Conservation (phyloP, 2,329 filamentous ascomycete genomes). For the Fusarium sp. region DNA sequence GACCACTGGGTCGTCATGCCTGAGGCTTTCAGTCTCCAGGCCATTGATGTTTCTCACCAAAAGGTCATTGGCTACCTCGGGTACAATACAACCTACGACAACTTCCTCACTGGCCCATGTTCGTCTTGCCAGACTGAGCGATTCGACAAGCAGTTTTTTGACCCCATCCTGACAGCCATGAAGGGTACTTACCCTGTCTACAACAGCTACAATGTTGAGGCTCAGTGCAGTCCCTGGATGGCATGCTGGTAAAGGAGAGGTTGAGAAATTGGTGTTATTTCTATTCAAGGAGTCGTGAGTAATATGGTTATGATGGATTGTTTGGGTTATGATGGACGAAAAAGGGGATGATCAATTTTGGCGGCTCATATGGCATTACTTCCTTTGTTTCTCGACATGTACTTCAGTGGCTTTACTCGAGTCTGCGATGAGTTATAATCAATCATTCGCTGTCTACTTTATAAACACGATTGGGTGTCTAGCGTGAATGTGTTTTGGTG, state of each 20-base stretch:
- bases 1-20: conserved; percentile 55
- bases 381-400: conserved; percentile 36
- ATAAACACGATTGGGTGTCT: background rate
- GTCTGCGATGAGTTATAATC: conserved; percentile 6
- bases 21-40: conserved; percentile 51
- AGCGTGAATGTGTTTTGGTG: background rate
- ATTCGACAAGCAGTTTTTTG: conserved; percentile 52
- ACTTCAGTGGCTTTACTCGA: conserved; percentile 28
- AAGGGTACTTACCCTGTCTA: conserved; percentile 54
- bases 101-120: conserved; percentile 52
- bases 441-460: background rate
- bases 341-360: conserved; percentile 27
- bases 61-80: conserved; percentile 50
- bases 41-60: conserved; percentile 48
- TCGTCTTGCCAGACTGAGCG: conserved; percentile 50
- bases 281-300: conserved; percentile 18
- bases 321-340: background rate
- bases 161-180: conserved; percentile 52
- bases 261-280: background rate
- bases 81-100: conserved; percentile 53
- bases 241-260: conserved; percentile 39
- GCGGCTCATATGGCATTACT: conserved; percentile 31
- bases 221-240: conserved; percentile 54
- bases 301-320: conserved; percentile 9
- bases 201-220: conserved; percentile 52